Conservation (phyloP, 1,284 basidiomycete genomes). For the Phylloporus sp. region DNA sequence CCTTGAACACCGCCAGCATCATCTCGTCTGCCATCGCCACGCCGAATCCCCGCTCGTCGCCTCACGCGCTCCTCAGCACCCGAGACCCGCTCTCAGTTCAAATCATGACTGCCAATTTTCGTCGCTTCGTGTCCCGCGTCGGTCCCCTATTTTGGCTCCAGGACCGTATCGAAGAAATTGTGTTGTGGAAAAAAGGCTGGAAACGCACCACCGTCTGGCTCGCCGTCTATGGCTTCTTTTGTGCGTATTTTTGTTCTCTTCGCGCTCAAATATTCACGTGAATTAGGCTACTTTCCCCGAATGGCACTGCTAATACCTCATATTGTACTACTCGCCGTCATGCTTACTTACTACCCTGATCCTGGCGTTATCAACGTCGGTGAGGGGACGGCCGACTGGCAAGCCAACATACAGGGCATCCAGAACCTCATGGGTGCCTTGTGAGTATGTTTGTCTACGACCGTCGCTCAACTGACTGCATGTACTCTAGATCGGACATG, state of each 20-base stretch:
- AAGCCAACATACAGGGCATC: conserved; percentile 76
- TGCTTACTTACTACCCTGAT: conserved; percentile 61
- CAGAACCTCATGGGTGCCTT: conserved; percentile 81
- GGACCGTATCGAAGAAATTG: conserved; percentile 73
- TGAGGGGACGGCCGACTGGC: conserved; percentile 71
- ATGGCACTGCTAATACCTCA: conserved; percentile 70
- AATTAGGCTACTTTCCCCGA: conserved; percentile 67
- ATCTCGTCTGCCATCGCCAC: conserved; percentile 25
- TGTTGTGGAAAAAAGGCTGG: conserved; percentile 75
- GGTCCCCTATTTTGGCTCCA: conserved; percentile 80
- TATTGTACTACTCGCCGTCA: conserved; percentile 52
- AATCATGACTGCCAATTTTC: conserved; percentile 73
- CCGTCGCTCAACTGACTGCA: conserved; percentile 1
- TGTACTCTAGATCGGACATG: conserved; percentile 48
- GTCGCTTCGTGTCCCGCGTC: conserved; percentile 66
- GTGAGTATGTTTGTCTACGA: conserved; percentile 44
- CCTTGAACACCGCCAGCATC: conserved; percentile 7
- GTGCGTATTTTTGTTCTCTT: conserved; percentile 45
- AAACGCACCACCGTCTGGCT: conserved; percentile 70
- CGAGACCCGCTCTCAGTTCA: conserved; percentile 72
- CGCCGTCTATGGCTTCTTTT: conserved; percentile 68
- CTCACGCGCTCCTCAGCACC: conserved; percentile 45
- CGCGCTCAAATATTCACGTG: background rate
- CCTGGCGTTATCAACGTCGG: conserved; percentile 39
- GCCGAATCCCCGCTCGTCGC: conserved; percentile 25